Conservation (phyloP, 2,329 filamentous ascomycete species). For the Cercospora zeae-maydis region DNA sequence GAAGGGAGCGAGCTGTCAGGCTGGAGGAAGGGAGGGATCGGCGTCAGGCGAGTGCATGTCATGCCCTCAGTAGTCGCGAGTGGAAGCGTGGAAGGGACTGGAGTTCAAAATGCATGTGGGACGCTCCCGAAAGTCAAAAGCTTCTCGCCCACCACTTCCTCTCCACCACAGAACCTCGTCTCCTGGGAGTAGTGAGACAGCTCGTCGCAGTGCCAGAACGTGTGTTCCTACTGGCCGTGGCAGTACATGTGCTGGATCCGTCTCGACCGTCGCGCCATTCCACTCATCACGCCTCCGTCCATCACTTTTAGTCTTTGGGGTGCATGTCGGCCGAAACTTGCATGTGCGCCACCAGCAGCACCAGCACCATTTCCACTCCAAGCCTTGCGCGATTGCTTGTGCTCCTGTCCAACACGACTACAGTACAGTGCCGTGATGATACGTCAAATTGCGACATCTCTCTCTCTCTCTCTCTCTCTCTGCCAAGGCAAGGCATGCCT, state of each 20-base stretch:
- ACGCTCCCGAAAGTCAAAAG: neutral
- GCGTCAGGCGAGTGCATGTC: neutral
- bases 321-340: neutral
- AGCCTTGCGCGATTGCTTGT: neutral
- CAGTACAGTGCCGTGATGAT: neutral
- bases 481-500: neutral
- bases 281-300: neutral
- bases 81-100: neutral
- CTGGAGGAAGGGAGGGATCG: neutral
- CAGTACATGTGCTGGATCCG: neutral
- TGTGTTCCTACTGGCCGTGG: conserved; percentile 2
- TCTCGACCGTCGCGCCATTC: neutral
- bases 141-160: neutral
- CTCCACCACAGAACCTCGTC: neutral
- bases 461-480: neutral
- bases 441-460: neutral
- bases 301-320: neutral
- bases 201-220: neutral
- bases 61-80: too few species aligned
- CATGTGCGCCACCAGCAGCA: neutral
- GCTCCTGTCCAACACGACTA: neutral
- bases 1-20: neutral
- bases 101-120: neutral
- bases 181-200: neutral
- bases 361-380: neutral